Evolutionary conservation across 371 early-diverging fungal genomes (phyloP), one percentile per base, ranked within the genome.

Genomic region (Cokeromyces recurvatus): DNA sequence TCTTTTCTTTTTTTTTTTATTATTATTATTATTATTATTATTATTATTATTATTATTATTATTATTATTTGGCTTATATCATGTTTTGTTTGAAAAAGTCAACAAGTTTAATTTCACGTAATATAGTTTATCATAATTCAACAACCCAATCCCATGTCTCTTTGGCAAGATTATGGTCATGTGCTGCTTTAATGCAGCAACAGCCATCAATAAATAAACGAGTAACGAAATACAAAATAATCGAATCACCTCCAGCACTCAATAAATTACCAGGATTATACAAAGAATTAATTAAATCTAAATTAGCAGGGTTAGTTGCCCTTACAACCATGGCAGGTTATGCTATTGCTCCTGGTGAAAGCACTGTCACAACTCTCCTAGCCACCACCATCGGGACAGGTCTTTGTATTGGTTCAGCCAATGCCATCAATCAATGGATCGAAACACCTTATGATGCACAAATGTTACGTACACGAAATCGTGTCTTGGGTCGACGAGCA

Each of bases 401-500:
- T 0, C 77, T 98, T 36, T 96, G 97, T 62, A 82, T 92, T n/a
- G 73, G 82, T 5, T 87, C 92, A 17, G 98, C 97, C 32, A 98
- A 97, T 66, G 74, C 92, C 15, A 79, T 97, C 58, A 98, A 97
- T 66, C 97, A 96, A 67, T 95, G 93, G 89, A 81, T 92, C 20
- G 98, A 98, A 59, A 71, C 80, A 12, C 96, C 97, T 0, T 97
- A 91, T 55, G 98, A 98, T 59, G 95, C 95, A 11, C 97, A 97
- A 62, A 98, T 98, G 98, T 59, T 84, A 7, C 77, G 98, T 39
- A 98, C 98, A 4, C 79, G 91, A 39, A 90, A 87, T 62, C 78
- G 98, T 17, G 82, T 88, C 1, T 69, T 98, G 21, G 94, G 94
- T 5, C 77, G 91, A 25, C 84, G 87, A 47, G 84, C 82, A 6